Conservation (phyloP, 164 flowering plant species). For the Platanus orientalis region DNA sequence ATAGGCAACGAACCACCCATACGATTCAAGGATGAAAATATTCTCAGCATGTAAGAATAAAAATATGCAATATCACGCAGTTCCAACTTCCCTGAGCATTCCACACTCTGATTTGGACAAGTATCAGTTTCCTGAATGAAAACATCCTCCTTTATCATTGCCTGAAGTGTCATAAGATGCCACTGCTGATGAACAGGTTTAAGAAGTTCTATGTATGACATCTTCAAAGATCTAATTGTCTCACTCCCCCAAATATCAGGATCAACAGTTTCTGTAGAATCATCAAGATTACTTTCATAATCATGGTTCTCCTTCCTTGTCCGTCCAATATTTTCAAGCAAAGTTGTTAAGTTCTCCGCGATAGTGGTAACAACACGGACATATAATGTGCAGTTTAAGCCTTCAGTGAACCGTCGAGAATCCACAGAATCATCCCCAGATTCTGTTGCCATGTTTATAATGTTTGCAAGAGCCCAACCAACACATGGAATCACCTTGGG, state of each 20-base stretch:
- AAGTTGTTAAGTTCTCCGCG: constrained; percentile 51
- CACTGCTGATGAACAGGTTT: constrained; percentile 80
- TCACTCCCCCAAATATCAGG: constrained; percentile 21
- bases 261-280: constrained; percentile 16
- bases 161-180: constrained; percentile 76
- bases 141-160: constrained; percentile 27
- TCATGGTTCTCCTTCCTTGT: constrained; percentile 31
- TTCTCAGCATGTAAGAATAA: constrained; percentile 69
- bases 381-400: constrained; percentile 44
- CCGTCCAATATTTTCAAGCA: constrained; percentile 39
- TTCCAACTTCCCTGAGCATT: constrained; percentile 27
- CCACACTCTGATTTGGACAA: constrained; percentile 6
- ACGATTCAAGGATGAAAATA: constrained; percentile 62
- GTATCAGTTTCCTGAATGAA: constrained; percentile 5
- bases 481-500: constrained; percentile 43
- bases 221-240: constrained; percentile 24
- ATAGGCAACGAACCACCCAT: constrained; percentile 57
- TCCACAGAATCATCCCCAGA: constrained; percentile 33
- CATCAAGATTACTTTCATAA: constrained; percentile 17
- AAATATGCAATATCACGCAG: constrained; percentile 61
- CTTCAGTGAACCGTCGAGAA: constrained; percentile 40
- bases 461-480: constrained; percentile 93
- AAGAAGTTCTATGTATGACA: constrained; percentile 50
- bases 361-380: constrained; percentile 49
- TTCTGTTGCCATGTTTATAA: constrained; percentile 53